phyloP scores from a whole-genome alignment of 495 filamentous ascomycete genomes.

The Xylaria curta region DNA sequence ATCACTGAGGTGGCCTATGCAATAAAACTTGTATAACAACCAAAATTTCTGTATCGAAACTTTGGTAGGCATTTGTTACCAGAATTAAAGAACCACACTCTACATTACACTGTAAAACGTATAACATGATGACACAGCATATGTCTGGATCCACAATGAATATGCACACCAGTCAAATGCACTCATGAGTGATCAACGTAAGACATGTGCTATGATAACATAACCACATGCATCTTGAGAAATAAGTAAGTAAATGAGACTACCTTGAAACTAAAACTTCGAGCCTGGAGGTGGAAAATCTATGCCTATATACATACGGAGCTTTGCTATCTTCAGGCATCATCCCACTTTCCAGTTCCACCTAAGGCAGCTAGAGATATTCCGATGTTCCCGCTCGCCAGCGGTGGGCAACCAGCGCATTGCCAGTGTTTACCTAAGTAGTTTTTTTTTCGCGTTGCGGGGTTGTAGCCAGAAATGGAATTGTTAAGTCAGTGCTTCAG shows the following conservation, averaged over 20 bases:
- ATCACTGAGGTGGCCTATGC: too few relatives aligned
- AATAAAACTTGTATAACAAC: not conserved
- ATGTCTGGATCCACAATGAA: not conserved
- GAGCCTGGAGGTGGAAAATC: not conserved
- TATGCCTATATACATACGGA: not conserved
- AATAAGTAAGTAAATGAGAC: not conserved
- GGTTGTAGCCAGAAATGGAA: conserved; percentile 23
- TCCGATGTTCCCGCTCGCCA: not conserved
- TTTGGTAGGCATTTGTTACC: not conserved
- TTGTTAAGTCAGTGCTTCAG: conserved; percentile 21
- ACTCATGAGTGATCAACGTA: not conserved
- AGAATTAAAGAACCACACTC: not conserved
- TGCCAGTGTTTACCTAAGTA: conserved; percentile 12
- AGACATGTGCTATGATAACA: not conserved
- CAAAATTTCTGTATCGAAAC: not conserved
- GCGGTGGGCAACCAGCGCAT: not conserved
- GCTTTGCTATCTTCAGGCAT: conserved; percentile 15
- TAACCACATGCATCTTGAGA: too few relatives aligned
- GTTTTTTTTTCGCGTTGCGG: conserved; percentile 29
- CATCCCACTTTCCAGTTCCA: conserved; percentile 17
- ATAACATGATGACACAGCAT: not conserved
- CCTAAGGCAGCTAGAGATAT: not conserved
- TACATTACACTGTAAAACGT: not conserved
- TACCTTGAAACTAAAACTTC: not conserved
- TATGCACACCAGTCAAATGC: not conserved